Evolutionary conservation across 1,284 basidiomycete species (phyloP), one percentile per base, ranked within the genome.

Genomic region (Amylostereum chailletii): DNA sequence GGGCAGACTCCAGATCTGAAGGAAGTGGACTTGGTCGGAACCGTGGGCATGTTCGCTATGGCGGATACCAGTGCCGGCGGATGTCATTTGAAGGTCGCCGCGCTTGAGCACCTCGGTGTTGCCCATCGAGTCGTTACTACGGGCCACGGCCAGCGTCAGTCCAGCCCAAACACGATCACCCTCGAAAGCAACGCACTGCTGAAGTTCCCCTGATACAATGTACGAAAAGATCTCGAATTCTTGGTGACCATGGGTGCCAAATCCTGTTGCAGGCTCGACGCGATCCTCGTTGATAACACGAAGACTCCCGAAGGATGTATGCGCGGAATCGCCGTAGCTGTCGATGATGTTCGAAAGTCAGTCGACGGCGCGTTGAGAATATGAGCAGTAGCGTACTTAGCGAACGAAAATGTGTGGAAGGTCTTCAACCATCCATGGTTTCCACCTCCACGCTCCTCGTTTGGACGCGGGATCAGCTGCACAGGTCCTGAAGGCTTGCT

Each of bases 171-270:
- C 50, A 54, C 47, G 29, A 52, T 41, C 26, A n/a, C 43, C 5
- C 5, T 3, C 2, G 38, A 30, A 4, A 5, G 4, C 40, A 10
- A 67, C 70, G 48, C 61, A 89, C 87, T 93, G 87, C 58, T 88
- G 83, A n/a, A 94, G 72, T 57, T 84, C 72, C 1, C 90, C 90
- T 7, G 68, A 62, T 33, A 93, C 79, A 42, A 93, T 69, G 57
- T 96, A 94, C 1, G 83, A 88, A 70, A 94, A 96, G 57, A 97
- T 97, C 62, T 98, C 92, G 58, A 90, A 91, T 61, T 90, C 86
- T 37, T 80, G 72, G 63, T 97, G 94, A 3, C 77, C 74, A 60
- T 96, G 94, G 0, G 82, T 84, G 3, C 90, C 92, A 59, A 98
- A 97, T 0, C 94, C 94, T 3, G 81, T 85, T 3, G 68, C 63